phyloP scores from a whole-genome alignment of 2,329 filamentous ascomycete species.

The Ilyonectria mors-panacis region DNA sequence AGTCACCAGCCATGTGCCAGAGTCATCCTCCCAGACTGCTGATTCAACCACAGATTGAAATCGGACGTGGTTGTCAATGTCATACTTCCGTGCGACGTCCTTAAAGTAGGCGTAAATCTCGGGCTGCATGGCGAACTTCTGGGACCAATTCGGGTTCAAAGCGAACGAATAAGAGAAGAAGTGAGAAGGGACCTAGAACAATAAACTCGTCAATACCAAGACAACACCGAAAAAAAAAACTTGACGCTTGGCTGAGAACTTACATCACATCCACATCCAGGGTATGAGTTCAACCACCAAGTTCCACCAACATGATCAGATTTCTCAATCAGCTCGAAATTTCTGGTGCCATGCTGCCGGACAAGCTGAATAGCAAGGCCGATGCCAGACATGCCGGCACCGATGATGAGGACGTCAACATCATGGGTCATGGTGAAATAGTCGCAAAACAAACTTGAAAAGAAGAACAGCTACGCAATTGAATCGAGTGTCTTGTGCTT shows the following conservation, averaged over 20 bases:
- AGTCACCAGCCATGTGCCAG: slow-evolving; percentile 38
- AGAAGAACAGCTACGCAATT: not conserved
- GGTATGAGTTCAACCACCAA: slow-evolving; percentile 48
- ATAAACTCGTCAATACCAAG: not conserved
- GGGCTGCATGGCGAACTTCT: slow-evolving; percentile 45
- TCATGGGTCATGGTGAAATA: slow-evolving; percentile 30
- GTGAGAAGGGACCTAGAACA: slow-evolving; percentile 42
- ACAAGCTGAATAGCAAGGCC: slow-evolving; percentile 44
- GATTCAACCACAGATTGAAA: slow-evolving; percentile 39
- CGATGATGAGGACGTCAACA: slow-evolving; percentile 48
- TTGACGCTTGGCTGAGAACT: slow-evolving; percentile 15
- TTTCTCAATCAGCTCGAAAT: slow-evolving; percentile 47
- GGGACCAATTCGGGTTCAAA: slow-evolving; percentile 47
- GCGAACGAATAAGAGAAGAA: slow-evolving; percentile 50
- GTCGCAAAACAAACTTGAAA: not conserved
- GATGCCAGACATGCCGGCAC: slow-evolving; percentile 49
- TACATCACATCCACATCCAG: slow-evolving; percentile 47
- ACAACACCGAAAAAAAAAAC: too few species aligned
- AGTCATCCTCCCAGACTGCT: slow-evolving; percentile 41
- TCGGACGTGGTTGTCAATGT: slow-evolving; percentile 38
- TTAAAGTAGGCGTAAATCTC: slow-evolving; percentile 47
- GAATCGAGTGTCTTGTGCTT: not conserved
- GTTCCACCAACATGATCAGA: slow-evolving; percentile 42
- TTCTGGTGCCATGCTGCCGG: slow-evolving; percentile 32
- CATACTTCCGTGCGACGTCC: slow-evolving; percentile 36